Evolutionary conservation across 2,329 filamentous ascomycete species (phyloP), one percentile per base, ranked within the genome.

Genomic region (Pseudopyrenochaeta lycopersici): DNA sequence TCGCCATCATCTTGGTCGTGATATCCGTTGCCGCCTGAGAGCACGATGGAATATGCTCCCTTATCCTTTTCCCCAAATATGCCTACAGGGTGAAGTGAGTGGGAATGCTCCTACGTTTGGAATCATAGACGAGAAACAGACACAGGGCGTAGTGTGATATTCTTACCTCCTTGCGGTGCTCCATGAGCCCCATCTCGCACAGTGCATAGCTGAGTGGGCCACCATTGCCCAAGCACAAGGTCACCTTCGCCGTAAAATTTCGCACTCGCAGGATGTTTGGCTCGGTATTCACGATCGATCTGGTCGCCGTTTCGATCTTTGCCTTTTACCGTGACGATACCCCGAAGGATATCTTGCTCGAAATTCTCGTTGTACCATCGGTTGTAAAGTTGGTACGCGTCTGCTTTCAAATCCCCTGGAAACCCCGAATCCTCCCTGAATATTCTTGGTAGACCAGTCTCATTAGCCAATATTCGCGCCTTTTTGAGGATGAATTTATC

Each of bases 181-280:
- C 83, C 84, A 58, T 87, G 85, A 0, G 81, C 84, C 3, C 85
- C 84, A 48, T 83, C 78, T 11, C 82, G 79, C 0, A 85, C 66
- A 0, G 82, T 78, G 9, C 76, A 80, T 0, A 83, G 70, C 54
- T 85, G 84, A 0, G 76, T 75, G 0, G 84, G 83, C 78, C 79
- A 87, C 84, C 85, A 87, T 27, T 81, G 78, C 0, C 81, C 80
- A 9, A 78, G 76, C 1, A 81, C 64, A 1, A 82, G 70, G 3
- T 74, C 42, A 2, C 74, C 75, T 10, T 78, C 63, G 2, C 81
- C 81, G 33, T 74, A 67, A 46, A 71, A 73, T 4, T 74, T 75
- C 2, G 73, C 63, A 1, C 46, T 42, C 5, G 45, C 29, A n/a
- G 45, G 50, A 27, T 60, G 40, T 40, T 61, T 7, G 18, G 43